Percentiles rank a stretch among this genome's conserved stretches.
Conservation (phyloP, 805 yeast genomes). For the Candida succiphila region DNA sequence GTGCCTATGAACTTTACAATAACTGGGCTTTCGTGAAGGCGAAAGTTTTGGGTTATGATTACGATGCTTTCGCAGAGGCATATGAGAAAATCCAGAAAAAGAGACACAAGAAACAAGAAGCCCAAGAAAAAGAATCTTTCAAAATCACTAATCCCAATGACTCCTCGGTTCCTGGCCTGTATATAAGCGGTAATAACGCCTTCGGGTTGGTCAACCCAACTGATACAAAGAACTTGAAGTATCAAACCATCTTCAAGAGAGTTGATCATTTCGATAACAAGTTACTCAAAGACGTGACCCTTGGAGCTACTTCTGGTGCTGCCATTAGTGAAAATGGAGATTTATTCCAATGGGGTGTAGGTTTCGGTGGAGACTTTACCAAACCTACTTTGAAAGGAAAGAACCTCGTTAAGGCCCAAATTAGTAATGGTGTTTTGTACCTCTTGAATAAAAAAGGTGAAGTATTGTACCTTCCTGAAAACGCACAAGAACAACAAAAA, state of each 20-base stretch:
- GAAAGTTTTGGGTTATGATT: conserved; percentile 21
- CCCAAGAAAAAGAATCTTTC: conserved; percentile 10
- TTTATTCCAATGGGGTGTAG: conserved; percentile 62
- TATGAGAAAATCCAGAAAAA: conserved; percentile 21
- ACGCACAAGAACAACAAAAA: conserved; percentile 9
- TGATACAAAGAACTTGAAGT: conserved; percentile 13
- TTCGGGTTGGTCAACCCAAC: conserved; percentile 21
- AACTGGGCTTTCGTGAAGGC: conserved; percentile 32
- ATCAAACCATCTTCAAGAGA: conserved; percentile 46
- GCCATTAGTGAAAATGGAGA: conserved; percentile 66
- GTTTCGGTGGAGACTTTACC: conserved; percentile 17
- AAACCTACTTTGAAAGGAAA: conserved; percentile 35
- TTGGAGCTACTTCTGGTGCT: conserved; percentile 37
- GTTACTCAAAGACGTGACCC: conserved; percentile 43
- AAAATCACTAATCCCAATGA: conserved; percentile 24
- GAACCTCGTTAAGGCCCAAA: conserved; percentile 29
- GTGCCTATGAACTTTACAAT: conserved; percentile 27
- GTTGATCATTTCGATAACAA: conserved; percentile 54
- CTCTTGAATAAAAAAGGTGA: conserved; percentile 39
- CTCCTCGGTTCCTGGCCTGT: conserved; percentile 44
- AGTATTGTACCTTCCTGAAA: conserved; percentile 25
- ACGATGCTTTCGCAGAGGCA: conserved; percentile 4
- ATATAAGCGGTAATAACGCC: conserved; percentile 52
- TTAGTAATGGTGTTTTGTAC: conserved; percentile 48
- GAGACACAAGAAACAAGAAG: conserved; percentile 10